Percentiles rank a stretch among this genome's conserved stretches.
phyloP scores from a whole-genome alignment of 2,329 filamentous ascomycete species.

The Nectriaceae sp. region DNA sequence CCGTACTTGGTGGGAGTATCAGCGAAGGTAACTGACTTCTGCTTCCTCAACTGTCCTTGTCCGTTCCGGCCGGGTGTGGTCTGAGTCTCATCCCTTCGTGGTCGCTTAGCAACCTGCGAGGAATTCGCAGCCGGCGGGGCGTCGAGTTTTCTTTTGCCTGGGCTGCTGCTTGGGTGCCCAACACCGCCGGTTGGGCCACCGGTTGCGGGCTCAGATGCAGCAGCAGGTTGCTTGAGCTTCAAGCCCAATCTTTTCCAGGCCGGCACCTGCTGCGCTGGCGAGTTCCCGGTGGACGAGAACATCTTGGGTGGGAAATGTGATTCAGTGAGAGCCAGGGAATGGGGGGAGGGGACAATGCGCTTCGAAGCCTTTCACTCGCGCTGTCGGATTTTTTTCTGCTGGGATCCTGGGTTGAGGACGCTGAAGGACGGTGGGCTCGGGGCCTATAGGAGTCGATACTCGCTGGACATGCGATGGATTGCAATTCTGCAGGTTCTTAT shows the following conservation, averaged over 20 bases:
- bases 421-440: neutral
- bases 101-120: constrained; percentile 36
- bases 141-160: constrained; percentile 43
- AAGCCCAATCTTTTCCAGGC: constrained; percentile 66
- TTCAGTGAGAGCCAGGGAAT: constrained; percentile 10
- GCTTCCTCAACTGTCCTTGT: constrained; percentile 36
- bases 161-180: constrained; percentile 41
- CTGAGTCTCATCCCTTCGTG: constrained; percentile 33
- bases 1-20: constrained; percentile 41
- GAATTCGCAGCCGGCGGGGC: constrained; percentile 35
- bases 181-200: constrained; percentile 38
- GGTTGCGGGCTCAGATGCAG: constrained; percentile 33
- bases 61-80: constrained; percentile 26
- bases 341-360: constrained; percentile 1
- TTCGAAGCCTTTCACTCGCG: constrained; percentile 14
- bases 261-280: constrained; percentile 51
- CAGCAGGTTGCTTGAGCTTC: constrained; percentile 54
- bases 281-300: constrained; percentile 44
- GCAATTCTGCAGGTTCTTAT: constrained; percentile 22
- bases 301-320: constrained; percentile 35
- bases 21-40: constrained; percentile 54
- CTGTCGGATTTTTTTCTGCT: constrained; percentile 22
- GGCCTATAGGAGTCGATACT: constrained; percentile 11
- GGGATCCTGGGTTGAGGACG: neutral
- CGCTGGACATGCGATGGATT: constrained; percentile 10